phyloP scores from a whole-genome alignment of 305 asterid species.

The Fraxinus sp. region DNA sequence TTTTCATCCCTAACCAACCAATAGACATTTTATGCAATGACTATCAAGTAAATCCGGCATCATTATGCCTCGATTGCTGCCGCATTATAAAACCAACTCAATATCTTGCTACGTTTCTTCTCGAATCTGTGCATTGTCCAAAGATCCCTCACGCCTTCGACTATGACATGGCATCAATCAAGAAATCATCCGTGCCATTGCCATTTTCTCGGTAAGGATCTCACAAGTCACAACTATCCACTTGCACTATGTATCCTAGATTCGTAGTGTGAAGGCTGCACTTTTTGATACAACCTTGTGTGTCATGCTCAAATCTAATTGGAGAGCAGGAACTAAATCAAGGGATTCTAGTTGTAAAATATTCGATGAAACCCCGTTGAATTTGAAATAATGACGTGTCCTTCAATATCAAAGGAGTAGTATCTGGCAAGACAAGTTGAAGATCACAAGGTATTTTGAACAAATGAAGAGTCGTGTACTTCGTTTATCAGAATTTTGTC shows the following conservation, averaged over 20 bases:
- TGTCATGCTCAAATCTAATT: neutral
- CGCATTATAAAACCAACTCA: neutral
- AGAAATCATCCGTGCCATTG: neutral
- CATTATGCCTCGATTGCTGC: neutral
- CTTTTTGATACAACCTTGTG: conserved; percentile 33
- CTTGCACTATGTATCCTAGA: conserved; percentile 15
- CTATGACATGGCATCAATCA: neutral
- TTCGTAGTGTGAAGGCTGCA: conserved; percentile 37
- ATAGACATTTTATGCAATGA: neutral
- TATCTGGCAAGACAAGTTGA: too few relatives aligned
- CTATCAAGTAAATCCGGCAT: neutral
- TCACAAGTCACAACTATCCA: neutral
- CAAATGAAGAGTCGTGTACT: neutral
- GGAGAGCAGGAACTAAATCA: neutral
- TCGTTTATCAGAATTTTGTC: neutral
- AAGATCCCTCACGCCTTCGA: neutral
- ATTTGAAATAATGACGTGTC: neutral
- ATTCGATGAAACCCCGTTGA: neutral
- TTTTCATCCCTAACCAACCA: neutral
- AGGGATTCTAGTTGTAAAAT: neutral
- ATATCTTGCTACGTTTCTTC: neutral
- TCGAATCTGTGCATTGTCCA: neutral
- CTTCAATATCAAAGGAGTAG: neutral
- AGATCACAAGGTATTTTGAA: neutral
- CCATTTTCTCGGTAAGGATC: neutral